Percentiles rank a stretch among this genome's conserved stretches.
Evolutionary conservation across 148 eudicot species (phyloP).

Genomic region (Camellia lanceoleosa): DNA sequence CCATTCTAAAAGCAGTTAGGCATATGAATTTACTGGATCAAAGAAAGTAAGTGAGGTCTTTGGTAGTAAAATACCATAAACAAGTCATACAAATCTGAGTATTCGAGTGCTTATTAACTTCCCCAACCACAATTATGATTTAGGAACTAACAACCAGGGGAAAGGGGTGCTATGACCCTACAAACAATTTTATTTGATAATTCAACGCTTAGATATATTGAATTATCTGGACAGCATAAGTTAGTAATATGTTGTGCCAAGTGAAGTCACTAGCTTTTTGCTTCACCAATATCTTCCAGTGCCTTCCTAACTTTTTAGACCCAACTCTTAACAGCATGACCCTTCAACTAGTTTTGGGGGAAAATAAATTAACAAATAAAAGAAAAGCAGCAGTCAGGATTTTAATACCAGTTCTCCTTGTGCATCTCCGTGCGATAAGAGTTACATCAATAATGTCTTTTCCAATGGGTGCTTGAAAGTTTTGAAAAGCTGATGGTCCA

Average conservation of each 20-base stretch:
- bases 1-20: background rate
- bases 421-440: constrained; percentile 89
- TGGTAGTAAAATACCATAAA: background rate
- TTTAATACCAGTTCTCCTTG: constrained; percentile 79
- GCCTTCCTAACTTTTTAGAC: background rate
- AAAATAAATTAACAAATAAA: background rate
- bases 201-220: background rate
- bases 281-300: background rate
- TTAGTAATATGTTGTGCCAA: background rate
- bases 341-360: background rate
- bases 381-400: background rate
- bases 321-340: constrained; percentile 9
- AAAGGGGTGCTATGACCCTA: background rate
- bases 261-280: background rate
- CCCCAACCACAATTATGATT: background rate
- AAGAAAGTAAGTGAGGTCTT: background rate
- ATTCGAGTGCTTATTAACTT: background rate
- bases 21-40: constrained; percentile 8
- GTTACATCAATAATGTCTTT: constrained; percentile 83
- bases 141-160: too few species aligned
- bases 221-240: background rate
- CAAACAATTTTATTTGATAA: background rate
- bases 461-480: constrained; percentile 86
- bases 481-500: constrained; percentile 67
- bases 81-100: background rate